phyloP scores from a whole-genome alignment of 176 grass and related monocot species.

The Chloris gayana region DNA sequence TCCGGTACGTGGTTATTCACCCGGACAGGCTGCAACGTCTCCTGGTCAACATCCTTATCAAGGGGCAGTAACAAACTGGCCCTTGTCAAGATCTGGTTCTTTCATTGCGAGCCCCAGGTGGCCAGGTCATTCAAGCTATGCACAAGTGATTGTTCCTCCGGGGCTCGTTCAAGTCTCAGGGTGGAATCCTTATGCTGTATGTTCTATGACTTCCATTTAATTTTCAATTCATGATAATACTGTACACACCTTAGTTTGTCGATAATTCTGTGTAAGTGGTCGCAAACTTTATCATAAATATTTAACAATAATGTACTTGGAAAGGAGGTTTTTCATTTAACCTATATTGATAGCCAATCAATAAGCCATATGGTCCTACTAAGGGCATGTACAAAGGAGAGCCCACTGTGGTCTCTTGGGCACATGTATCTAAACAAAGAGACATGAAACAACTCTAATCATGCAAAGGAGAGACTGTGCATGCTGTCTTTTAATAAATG shows the following conservation, averaged over 20 bases:
- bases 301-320: neutral
- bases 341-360: neutral
- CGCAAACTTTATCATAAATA: neutral
- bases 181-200: constrained; percentile 88
- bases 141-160: constrained; percentile 87
- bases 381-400: neutral
- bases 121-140: constrained; percentile 86
- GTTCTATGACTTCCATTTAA: constrained; percentile 29
- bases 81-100: constrained; percentile 64
- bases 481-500: too few species aligned
- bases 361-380: neutral
- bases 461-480: too few species aligned
- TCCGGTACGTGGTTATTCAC: constrained; percentile 65
- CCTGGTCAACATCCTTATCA: constrained; percentile 66
- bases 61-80: constrained; percentile 59
- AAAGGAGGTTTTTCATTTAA: neutral
- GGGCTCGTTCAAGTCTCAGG: constrained; percentile 82
- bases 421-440: too few species aligned
- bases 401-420: too few species aligned
- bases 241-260: neutral
- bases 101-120: constrained; percentile 87
- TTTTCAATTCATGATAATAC: neutral
- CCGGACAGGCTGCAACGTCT: constrained; percentile 62
- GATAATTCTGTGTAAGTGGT: neutral
- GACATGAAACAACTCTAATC: too few species aligned